These are phyloP conservation scores for Musa balbisiana DNA, from an alignment of 202 grass and related monocot species.

Conservation along the genomic window DNA sequence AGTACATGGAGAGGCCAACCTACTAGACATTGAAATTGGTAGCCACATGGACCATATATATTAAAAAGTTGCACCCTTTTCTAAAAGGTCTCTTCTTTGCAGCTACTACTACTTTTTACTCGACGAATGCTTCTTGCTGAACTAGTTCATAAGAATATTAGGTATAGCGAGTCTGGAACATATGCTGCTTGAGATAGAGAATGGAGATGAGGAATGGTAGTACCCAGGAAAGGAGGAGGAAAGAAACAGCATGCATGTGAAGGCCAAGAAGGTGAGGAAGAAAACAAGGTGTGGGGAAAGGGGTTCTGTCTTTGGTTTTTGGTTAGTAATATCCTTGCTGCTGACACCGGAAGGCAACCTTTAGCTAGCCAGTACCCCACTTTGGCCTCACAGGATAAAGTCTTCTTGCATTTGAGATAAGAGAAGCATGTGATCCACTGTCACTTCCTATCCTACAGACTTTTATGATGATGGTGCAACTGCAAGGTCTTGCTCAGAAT, in stretches of 20 bases:
- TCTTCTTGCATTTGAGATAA: neutral
- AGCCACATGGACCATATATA: neutral
- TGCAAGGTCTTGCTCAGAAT: neutral
- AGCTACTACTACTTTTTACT: neutral
- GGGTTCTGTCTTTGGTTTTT: neutral
- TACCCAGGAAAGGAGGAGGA: too few species aligned
- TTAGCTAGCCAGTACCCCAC: neutral
- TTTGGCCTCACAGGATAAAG: neutral
- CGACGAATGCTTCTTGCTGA: neutral
- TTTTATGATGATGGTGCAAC: neutral
- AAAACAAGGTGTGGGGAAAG: neutral
- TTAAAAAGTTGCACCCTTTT: neutral
- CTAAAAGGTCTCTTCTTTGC: too few species aligned
- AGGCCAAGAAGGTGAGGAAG: neutral
- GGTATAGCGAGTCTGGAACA: neutral
- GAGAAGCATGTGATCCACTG: slow-evolving; percentile 22
- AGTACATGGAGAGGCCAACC: neutral
- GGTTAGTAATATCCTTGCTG: neutral
- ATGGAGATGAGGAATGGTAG: too few species aligned
- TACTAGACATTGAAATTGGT: neutral
- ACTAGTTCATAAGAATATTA: neutral
- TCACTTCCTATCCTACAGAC: neutral
- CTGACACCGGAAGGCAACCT: neutral
- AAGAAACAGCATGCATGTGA: neutral
- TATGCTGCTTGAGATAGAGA: neutral